Evolutionary conservation across 345 rosid genomes (phyloP).

Genomic region (Citrus maxima): DNA sequence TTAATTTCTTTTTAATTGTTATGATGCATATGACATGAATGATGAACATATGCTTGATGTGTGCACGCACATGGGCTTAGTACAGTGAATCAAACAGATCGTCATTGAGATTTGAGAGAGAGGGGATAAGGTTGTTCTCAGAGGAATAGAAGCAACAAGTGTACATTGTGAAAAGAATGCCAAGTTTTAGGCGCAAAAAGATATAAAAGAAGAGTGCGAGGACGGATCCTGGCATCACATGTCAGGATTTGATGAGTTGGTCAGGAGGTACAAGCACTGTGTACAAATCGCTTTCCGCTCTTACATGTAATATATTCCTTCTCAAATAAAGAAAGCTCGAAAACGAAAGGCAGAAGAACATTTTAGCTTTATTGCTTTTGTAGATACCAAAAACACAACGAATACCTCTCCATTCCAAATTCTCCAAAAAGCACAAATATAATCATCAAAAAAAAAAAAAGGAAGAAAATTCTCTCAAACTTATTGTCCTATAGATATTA

Average conservation of each 20-base stretch:
- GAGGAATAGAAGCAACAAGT: background rate
- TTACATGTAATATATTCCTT: background rate
- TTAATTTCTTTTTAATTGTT: too few species aligned
- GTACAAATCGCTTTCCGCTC: slow-evolving; percentile 13
- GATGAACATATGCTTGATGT: too few species aligned
- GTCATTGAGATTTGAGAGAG: background rate
- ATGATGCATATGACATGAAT: too few species aligned
- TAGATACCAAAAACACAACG: slow-evolving; percentile 24
- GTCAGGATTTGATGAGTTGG: slow-evolving; percentile 2
- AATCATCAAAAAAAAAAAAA: too few species aligned
- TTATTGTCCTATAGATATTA: slow-evolving; percentile 1
- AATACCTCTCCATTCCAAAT: slow-evolving; percentile 21
- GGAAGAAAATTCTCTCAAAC: slow-evolving; percentile 4
- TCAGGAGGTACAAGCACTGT: slow-evolving; percentile 5
- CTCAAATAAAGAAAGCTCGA: background rate
- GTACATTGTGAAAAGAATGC: slow-evolving; percentile 22
- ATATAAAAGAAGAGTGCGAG: slow-evolving; percentile 22
- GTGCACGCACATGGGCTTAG: too few species aligned
- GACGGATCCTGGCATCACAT: slow-evolving; percentile 51
- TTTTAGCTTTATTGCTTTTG: slow-evolving; percentile 20
- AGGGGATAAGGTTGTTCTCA: background rate
- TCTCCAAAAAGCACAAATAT: slow-evolving; percentile 10
- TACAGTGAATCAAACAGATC: too few species aligned
- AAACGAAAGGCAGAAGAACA: slow-evolving; percentile 11
- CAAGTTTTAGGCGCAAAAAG: slow-evolving; percentile 17